Percentiles rank a stretch among this genome's conserved stretches.
Conservation (phyloP, 768 basidiomycete genomes). For the Termitomyces sp. region DNA sequence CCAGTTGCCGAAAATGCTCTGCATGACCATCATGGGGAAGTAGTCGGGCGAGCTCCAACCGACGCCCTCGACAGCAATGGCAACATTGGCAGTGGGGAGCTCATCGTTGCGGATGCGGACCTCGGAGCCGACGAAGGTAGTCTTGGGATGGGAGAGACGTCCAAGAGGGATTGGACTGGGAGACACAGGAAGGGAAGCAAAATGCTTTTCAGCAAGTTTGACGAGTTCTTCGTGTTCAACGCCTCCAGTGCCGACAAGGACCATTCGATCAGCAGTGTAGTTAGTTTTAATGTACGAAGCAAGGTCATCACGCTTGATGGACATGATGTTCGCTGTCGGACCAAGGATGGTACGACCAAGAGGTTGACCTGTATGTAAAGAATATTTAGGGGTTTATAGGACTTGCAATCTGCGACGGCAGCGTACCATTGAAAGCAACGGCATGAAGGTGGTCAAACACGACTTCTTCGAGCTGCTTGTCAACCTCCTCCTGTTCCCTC, state of each 20-base stretch:
- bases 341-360: slow-evolving; percentile 97
- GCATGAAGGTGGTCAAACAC: slow-evolving; percentile 98
- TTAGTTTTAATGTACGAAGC: slow-evolving; percentile 91
- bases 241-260: slow-evolving; percentile 94
- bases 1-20: slow-evolving; percentile 99
- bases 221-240: slow-evolving; percentile 90
- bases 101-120: slow-evolving; percentile 94
- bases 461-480: slow-evolving; percentile 97
- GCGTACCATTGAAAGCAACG: slow-evolving; percentile 90
- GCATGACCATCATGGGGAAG: slow-evolving; percentile 99
- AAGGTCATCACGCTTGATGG: slow-evolving; percentile 89
- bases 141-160: slow-evolving; percentile 66
- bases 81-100: slow-evolving; percentile 83
- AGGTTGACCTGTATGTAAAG: slow-evolving; percentile 69
- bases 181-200: slow-evolving; percentile 84
- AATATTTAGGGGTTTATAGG: background rate
- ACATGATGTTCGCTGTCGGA: slow-evolving; percentile 92
- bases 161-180: slow-evolving; percentile 86
- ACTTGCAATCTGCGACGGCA: background rate
- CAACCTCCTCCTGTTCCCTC: slow-evolving; percentile 97
- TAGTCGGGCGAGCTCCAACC: slow-evolving; percentile 98
- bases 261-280: slow-evolving; percentile 99
- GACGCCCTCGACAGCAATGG: slow-evolving; percentile 96
- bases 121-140: slow-evolving; percentile 88
- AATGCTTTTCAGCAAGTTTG: slow-evolving; percentile 92